Conservation (phyloP, 2,329 filamentous ascomycete species). For the Diaporthe helianthi region DNA sequence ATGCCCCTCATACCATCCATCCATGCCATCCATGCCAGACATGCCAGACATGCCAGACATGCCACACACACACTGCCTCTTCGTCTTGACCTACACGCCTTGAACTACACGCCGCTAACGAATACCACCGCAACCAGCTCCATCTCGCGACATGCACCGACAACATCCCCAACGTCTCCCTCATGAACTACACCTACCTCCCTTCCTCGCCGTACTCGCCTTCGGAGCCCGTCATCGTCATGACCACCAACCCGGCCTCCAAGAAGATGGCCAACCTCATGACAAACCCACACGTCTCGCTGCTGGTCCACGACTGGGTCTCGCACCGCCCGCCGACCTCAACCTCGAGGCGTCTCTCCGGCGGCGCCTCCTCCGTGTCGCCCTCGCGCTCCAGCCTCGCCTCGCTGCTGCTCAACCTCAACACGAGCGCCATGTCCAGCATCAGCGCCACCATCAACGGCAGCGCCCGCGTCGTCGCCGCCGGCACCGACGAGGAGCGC, state of each 20-base stretch:
- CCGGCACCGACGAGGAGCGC: conserved; percentile 79
- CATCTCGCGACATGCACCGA: conserved; percentile 91
- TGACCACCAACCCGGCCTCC: conserved; percentile 84
- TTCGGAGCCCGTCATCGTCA: conserved; percentile 81
- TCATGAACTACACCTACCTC: conserved; percentile 99
- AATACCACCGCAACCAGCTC: conserved; percentile 62
- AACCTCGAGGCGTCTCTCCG: conserved; percentile 63
- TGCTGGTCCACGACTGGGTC: conserved; percentile 98
- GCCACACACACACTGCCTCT: too few relatives aligned
- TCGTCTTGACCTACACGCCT: too few relatives aligned
- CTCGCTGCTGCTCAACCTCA: conserved; percentile 85
- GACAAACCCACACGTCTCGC: conserved; percentile 84
- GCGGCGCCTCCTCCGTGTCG: conserved; percentile 60
- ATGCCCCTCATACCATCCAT: background rate
- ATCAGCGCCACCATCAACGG: conserved; percentile 96
- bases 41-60: too few relatives aligned
- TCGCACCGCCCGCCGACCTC: conserved; percentile 85
- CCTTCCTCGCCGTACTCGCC: conserved; percentile 74
- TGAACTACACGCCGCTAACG: background rate
- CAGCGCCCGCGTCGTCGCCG: conserved; percentile 74
- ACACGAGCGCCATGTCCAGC: conserved; percentile 83
- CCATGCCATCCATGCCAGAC: too few relatives aligned
- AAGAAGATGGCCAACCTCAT: conserved; percentile 84
- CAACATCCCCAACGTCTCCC: conserved; percentile 86
- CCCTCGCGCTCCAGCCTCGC: conserved; percentile 73